Conservation (phyloP, 345 rosid species). For the Turnera subulata region DNA sequence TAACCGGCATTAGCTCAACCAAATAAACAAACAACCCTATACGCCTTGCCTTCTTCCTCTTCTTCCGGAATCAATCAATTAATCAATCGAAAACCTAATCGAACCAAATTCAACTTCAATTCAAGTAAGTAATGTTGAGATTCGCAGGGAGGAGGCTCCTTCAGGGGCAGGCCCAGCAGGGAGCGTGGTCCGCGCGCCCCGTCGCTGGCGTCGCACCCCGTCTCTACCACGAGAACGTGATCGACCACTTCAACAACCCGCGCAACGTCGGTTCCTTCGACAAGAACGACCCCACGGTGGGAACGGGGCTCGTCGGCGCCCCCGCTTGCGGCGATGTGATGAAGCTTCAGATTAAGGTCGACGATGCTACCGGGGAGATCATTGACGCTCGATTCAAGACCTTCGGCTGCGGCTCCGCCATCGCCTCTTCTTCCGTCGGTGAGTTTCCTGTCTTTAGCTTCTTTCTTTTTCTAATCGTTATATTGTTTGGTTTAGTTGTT, state of each 20-base stretch:
- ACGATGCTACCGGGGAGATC: slow-evolving; percentile 77
- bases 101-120: too few relatives aligned
- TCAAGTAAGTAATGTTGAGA: slow-evolving; percentile 47
- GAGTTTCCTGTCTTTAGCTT: slow-evolving; percentile 16
- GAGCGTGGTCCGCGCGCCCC: slow-evolving; percentile 24
- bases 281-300: slow-evolving; percentile 76
- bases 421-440: slow-evolving; percentile 98
- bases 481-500: not conserved
- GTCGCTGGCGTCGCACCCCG: slow-evolving; percentile 34
- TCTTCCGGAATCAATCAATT: too few relatives aligned
- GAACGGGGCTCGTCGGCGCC: slow-evolving; percentile 96
- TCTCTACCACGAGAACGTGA: slow-evolving; percentile 82
- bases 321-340: slow-evolving; percentile 99
- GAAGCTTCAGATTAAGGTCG: slow-evolving; percentile 97
- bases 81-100: too few relatives aligned
- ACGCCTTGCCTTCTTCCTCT: too few relatives aligned
- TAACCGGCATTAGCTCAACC: too few relatives aligned
- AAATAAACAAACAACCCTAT: too few relatives aligned
- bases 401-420: slow-evolving; percentile 97
- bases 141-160: slow-evolving; percentile 43
- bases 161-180: slow-evolving; percentile 28
- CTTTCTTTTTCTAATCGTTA: not conserved
- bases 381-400: slow-evolving; percentile 94
- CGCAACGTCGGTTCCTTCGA: slow-evolving; percentile 96
- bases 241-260: slow-evolving; percentile 93